A percentile compares a stretch with the other conserved stretches of the same genome.
Evolutionary conservation across 257 asterid species (phyloP).

Genomic region (Rhazya stricta): DNA sequence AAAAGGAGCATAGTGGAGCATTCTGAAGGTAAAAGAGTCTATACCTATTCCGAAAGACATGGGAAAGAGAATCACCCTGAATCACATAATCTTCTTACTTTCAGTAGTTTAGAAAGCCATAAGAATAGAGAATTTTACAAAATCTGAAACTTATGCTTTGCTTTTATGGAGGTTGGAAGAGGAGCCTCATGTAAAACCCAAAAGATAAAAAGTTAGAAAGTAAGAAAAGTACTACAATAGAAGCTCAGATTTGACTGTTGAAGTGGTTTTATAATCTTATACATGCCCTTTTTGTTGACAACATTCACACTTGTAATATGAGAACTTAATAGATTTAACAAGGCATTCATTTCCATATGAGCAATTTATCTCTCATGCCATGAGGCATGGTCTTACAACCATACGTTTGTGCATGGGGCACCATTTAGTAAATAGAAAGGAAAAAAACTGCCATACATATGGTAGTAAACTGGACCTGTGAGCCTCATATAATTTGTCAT

Average conservation of each 20-base stretch:
- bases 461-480: constrained; percentile 66
- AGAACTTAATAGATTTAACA: not conserved
- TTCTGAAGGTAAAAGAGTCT: not conserved
- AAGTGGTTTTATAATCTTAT: not conserved
- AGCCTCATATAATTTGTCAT: constrained; percentile 75
- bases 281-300: not conserved
- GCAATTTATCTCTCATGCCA: not conserved
- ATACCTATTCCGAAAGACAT: not conserved
- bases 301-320: not conserved
- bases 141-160: not conserved
- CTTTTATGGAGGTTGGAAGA: not conserved
- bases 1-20: not conserved
- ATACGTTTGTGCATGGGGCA: not conserved
- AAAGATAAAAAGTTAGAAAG: not conserved
- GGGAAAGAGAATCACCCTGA: not conserved
- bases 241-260: not conserved
- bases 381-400: constrained; percentile 4
- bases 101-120: not conserved
- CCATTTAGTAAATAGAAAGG: not conserved
- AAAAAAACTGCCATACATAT: constrained; percentile 17
- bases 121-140: not conserved
- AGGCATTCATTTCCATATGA: not conserved
- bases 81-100: not conserved
- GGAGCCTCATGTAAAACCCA: not conserved
- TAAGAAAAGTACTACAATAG: not conserved